Evolutionary conservation across 1,139 yeast species (phyloP), one percentile per base, ranked within the genome.

Genomic region (Candida anutae): DNA sequence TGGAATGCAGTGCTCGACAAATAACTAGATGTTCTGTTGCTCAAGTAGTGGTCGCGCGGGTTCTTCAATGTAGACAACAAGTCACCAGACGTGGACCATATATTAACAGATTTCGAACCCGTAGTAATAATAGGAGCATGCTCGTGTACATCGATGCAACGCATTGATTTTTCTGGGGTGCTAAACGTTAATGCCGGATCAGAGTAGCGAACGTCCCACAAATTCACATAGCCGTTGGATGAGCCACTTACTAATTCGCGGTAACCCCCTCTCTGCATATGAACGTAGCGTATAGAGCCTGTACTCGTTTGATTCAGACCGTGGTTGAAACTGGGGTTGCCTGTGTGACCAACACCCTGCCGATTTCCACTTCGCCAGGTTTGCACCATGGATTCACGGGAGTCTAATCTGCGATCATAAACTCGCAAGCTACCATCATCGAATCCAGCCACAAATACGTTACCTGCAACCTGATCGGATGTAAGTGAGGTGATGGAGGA

Each of bases 401-500:
- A 71, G 40, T 83, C 93, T 35, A 85, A 52, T 41, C 99, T 69
- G 32, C 95, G 70, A 53, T 90, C 99, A 51, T 88, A 90, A 2
- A 87, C 94, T 36, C 97, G 64, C 27, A 90, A 60, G 13, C 85
- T 75, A 10, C 98, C 98, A 52, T 93, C 97, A 22, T 81, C 88
- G 54, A 90, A 93, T 0, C 98, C 98, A 6, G 94, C 90, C 21
- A 84, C 76, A 42, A 90, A 74, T 2, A 85, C 69, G 45, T 88
- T 80, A n/a, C 98, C 97, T 0, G 94, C 85, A 8, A 90, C 90
- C 50, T 90, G 97, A 47, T 90, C 99, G 0, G 96, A 85, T 0
- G 97, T 87, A 31, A 90, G 62, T 0, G 94, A 70, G 0, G 95
- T 82, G 31, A 90, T 81, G 9, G 93, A 77, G n/a, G 93, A 77